A percentile compares a stretch with the other conserved stretches of the same genome.
Conservation (phyloP, 2,329 filamentous ascomycete genomes). For the Zarea fungicola region DNA sequence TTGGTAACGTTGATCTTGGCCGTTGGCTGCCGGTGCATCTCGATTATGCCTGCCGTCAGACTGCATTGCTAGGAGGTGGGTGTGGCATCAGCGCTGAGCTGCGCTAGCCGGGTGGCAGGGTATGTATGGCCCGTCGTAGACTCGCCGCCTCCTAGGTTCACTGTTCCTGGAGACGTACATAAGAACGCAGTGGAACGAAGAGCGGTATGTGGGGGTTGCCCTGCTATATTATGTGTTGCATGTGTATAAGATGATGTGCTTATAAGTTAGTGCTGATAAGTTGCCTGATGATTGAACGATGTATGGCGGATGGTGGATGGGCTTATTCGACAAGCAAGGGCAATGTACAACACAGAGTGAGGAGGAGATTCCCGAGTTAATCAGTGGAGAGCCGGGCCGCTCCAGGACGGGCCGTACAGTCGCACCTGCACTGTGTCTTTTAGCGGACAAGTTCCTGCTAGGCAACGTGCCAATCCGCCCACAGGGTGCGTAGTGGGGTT, state of each 20-base stretch:
- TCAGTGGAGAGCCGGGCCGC: conserved; percentile 1
- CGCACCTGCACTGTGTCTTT: conserved; percentile 3
- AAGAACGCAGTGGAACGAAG: too few species aligned
- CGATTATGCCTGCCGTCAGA: conserved; percentile 3
- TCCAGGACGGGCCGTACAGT: conserved; percentile 1
- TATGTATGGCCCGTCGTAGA: too few species aligned
- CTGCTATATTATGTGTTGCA: too few species aligned
- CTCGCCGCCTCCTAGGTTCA: too few species aligned
- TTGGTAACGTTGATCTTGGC: conserved; percentile 8
- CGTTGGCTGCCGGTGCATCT: conserved; percentile 8
- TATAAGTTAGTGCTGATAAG: too few species aligned
- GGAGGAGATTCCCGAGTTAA: background rate
- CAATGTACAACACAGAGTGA: too few species aligned
- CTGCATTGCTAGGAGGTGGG: background rate
- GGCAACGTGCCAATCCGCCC: background rate
- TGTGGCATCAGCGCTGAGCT: conserved; percentile 1
- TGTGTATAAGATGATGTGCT: too few species aligned
- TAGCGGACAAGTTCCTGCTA: background rate
- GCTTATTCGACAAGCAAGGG: too few species aligned
- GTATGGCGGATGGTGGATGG: too few species aligned
- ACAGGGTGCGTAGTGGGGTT: background rate
- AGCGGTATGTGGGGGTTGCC: too few species aligned
- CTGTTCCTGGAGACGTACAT: too few species aligned
- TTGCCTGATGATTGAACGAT: too few species aligned
- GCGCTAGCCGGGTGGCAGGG: background rate